Base-by-base conservation (phyloP, 345 rosid species). In the Populus deltoides region DNA sequence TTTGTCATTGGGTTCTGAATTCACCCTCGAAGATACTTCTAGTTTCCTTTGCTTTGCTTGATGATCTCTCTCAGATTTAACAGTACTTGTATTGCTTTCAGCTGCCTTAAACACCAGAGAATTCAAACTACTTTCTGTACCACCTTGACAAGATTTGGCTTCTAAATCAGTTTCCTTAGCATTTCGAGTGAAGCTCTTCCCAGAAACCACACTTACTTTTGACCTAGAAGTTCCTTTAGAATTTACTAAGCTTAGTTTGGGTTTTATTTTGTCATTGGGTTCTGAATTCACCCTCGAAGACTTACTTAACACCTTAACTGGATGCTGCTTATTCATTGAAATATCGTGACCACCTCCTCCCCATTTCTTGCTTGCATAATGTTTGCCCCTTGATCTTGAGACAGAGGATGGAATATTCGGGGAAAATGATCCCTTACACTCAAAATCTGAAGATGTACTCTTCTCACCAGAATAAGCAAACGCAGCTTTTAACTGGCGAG, bases 301-400 rank as follows among this genome's bases (percentile, higher is more conserved):
- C 43, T 79, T 84, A 20, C 75, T 83, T 63, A 70, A 76, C 75
- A 39, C 83, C 79, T 86, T 81, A 11, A 80, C 85, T 1, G 75
- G 78, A 65, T 80, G 84, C 61, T 65, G 47, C 75, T 81, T 85
- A 72, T 73, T 77, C 53, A 45, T 39, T 51, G 75, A 47, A 35
- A 69, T 49, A 77, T 86, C 73, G 53, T 33, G 24, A 66, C 43
- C 70, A 35, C 63, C 81, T 47, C 74, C 77, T 78, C 72, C 57
- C 85, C 80, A 71, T 61, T 75, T 84, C 77, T 80, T 80, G 78
- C 79, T 83, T 43, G 39, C 62, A 73, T 82, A 86, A 75, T 88
- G 87, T 78, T 87, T 89, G 29, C 94, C 92, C 80, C 91, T 87
- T 61, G 94, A 91, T 85, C 83, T 81, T 33, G 91, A 89, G 43